phyloP scores from a whole-genome alignment of 345 rosid species.

The Syzygium aqueum region DNA sequence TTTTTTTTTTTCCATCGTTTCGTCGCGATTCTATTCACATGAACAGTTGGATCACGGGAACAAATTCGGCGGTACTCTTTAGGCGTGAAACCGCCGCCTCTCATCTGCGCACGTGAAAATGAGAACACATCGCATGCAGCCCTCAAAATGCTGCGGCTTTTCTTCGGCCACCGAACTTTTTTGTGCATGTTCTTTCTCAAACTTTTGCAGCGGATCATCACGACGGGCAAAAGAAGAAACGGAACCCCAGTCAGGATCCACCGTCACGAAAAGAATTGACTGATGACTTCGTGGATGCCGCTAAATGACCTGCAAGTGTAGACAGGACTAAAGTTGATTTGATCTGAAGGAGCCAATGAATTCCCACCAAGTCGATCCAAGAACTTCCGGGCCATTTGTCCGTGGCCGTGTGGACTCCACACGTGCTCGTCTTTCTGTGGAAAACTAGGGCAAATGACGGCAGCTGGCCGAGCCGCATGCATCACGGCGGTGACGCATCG shows the following conservation, averaged over 20 bases:
- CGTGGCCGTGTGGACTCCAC: not conserved
- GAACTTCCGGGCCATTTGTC: not conserved
- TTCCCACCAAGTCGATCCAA: not conserved
- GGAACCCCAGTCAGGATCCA: not conserved
- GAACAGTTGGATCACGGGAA: rapidly evolving
- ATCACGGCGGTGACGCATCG: not conserved
- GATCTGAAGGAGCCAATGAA: not conserved
- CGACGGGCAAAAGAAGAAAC: not conserved
- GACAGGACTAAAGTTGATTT: not conserved
- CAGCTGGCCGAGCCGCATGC: not conserved
- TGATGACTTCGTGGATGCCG: not conserved
- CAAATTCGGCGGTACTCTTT: not conserved
- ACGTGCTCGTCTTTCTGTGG: not conserved
- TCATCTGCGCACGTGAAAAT: not conserved
- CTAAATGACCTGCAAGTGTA: not conserved
- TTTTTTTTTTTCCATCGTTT: not conserved
- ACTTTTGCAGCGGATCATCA: not conserved
- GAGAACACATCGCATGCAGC: not conserved
- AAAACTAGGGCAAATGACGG: not conserved
- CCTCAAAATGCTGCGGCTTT: not conserved
- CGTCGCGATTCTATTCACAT: rapidly evolving
- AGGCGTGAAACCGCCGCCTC: not conserved
- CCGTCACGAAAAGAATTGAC: not conserved
- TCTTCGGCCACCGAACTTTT: not conserved
- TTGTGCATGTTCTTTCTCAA: not conserved